Conservation (phyloP, 495 filamentous ascomycete species). For the Pseudotulostoma volvatum region DNA sequence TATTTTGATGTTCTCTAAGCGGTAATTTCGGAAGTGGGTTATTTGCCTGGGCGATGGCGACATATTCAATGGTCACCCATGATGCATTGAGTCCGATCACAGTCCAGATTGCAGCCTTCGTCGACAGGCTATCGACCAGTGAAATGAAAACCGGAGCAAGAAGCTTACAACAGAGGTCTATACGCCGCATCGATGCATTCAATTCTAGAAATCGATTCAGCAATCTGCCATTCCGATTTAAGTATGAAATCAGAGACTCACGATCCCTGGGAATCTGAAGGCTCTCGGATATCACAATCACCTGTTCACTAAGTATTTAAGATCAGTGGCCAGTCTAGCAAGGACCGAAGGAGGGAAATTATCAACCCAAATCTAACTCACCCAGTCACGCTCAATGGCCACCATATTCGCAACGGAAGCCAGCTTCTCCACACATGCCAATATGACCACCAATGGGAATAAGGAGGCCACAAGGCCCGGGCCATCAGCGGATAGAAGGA, state of each 20-base stretch:
- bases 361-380: constrained; percentile 8
- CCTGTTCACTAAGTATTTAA: constrained; percentile 10
- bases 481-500: constrained; percentile 3
- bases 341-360: neutral
- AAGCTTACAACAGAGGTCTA: constrained; percentile 52
- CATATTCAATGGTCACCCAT: constrained; percentile 37
- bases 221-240: neutral
- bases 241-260: constrained; percentile 6
- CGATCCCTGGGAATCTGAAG: constrained; percentile 20
- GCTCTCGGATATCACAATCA: constrained; percentile 27
- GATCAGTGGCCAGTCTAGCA: constrained; percentile 1
- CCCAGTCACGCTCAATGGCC: constrained; percentile 45
- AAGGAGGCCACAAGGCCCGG: constrained; percentile 10
- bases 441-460: constrained; percentile 22
- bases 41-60: constrained; percentile 36
- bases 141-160: constrained; percentile 40
- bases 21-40: neutral
- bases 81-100: constrained; percentile 22
- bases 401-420: constrained; percentile 33
- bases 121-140: constrained; percentile 29
- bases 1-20: neutral
- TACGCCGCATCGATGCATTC: constrained; percentile 46
- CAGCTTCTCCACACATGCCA: constrained; percentile 38
- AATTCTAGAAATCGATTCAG: constrained; percentile 9
- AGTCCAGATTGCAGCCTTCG: constrained; percentile 31